phyloP scores from a whole-genome alignment of 176 grass and related monocot species.

The Bonia amplexicaulis region DNA sequence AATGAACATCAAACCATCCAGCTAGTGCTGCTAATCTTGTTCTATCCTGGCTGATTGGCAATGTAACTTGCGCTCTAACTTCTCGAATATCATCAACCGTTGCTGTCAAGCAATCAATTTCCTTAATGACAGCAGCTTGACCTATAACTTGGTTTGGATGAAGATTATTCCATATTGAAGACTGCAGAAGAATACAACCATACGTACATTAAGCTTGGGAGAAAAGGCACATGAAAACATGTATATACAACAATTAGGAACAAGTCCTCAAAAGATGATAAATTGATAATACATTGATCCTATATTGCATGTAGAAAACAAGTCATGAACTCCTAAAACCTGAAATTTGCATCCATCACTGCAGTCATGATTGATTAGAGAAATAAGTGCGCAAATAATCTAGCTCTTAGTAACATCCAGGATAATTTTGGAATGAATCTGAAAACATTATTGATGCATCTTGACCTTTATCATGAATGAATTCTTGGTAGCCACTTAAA shows the following conservation, averaged over 20 bases:
- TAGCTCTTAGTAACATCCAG: neutral
- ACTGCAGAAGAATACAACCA: constrained; percentile 41
- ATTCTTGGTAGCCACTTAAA: neutral
- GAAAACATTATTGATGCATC: neutral
- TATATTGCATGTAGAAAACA: neutral
- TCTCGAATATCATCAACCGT: constrained; percentile 78
- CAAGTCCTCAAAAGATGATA: neutral
- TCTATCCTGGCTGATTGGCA: constrained; percentile 58
- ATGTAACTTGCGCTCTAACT: constrained; percentile 52
- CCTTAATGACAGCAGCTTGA: constrained; percentile 68
- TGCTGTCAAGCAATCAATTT: constrained; percentile 92
- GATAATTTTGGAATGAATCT: neutral
- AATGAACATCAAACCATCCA: constrained; percentile 99
- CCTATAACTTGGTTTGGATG: constrained; percentile 87
- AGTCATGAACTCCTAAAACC: neutral
- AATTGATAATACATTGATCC: neutral
- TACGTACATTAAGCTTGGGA: neutral
- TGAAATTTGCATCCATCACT: neutral
- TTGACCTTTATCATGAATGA: neutral
- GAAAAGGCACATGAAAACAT: constrained; percentile 11
- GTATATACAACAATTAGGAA: neutral
- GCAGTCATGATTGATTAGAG: neutral
- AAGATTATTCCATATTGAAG: constrained; percentile 93
- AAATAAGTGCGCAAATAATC: neutral
- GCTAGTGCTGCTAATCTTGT: constrained; percentile 69